These are phyloP conservation scores for Myriosclerotinia scirpicola DNA, from an alignment of 2,329 filamentous ascomycete species.

Conservation along the genomic window DNA sequence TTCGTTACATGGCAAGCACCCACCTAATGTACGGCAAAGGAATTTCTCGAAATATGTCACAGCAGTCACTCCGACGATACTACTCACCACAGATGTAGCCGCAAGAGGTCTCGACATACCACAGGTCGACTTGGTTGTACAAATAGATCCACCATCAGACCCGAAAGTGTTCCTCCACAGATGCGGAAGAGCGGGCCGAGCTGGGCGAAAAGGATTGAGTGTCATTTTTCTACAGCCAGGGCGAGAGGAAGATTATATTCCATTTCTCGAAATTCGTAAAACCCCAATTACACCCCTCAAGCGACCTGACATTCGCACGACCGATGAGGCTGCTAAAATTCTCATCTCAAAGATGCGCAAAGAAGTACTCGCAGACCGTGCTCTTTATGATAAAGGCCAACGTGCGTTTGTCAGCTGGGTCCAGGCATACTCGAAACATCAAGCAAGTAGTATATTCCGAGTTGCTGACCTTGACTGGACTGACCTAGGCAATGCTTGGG, in stretches of 20 bases:
- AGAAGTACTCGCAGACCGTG: slow-evolving; percentile 52
- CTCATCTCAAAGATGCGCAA: slow-evolving; percentile 62
- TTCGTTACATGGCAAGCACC: slow-evolving; percentile 88
- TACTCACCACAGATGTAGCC: slow-evolving; percentile 90
- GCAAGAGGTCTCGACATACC: slow-evolving; percentile 90
- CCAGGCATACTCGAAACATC: slow-evolving; percentile 85
- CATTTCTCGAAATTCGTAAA: slow-evolving; percentile 82
- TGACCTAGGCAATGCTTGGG: slow-evolving; percentile 80
- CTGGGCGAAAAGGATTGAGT: slow-evolving; percentile 80
- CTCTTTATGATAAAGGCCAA: slow-evolving; percentile 78
- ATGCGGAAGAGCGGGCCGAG: slow-evolving; percentile 84
- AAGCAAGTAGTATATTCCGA: slow-evolving; percentile 88
- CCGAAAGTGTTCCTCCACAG: slow-evolving; percentile 95
- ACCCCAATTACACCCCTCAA: slow-evolving; percentile 72
- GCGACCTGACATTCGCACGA: slow-evolving; percentile 56
- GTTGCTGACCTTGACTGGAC: slow-evolving; percentile 80
- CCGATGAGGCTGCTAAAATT: slow-evolving; percentile 58
- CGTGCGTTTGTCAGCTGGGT: slow-evolving; percentile 93
- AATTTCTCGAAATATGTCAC: slow-evolving; percentile 82
- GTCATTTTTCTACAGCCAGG: slow-evolving; percentile 84
- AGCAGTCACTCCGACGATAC: slow-evolving; percentile 71
- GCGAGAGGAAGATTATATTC: slow-evolving; percentile 84
- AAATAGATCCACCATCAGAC: slow-evolving; percentile 82
- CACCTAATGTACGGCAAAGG: slow-evolving; percentile 80
- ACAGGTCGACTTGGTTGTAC: slow-evolving; percentile 85